phyloP scores from a whole-genome alignment of 192 early-diverging fungal genomes.

The Dissophora ornata region DNA sequence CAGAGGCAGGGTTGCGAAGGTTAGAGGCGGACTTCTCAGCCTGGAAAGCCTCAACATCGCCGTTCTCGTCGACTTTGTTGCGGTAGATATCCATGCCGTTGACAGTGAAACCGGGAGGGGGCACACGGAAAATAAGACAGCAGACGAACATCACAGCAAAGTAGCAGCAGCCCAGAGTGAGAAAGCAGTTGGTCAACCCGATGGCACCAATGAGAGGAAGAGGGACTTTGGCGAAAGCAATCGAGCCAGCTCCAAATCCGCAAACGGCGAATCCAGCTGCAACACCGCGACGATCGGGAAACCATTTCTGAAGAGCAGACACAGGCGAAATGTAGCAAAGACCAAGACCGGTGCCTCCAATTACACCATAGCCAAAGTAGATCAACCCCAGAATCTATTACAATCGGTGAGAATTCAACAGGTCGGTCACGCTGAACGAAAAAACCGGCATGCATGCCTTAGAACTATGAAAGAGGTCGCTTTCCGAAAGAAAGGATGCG shows the following conservation, averaged over 20 bases:
- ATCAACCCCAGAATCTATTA: constrained; percentile 64
- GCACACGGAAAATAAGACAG: constrained; percentile 68
- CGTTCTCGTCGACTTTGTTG: constrained; percentile 43
- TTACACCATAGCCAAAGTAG: constrained; percentile 78
- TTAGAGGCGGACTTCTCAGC: constrained; percentile 45
- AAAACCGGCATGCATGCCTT: no score
- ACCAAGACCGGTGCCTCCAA: constrained; percentile 77
- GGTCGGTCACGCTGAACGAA: no score
- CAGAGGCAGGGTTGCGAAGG: constrained; percentile 54
- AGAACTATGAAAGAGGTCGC: no score
- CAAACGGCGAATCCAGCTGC: constrained; percentile 82
- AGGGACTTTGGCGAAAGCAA: constrained; percentile 75
- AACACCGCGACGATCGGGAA: constrained; percentile 78
- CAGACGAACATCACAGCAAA: constrained; percentile 72
- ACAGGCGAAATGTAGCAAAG: constrained; percentile 82
- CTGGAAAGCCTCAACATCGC: constrained; percentile 61
- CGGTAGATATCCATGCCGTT: constrained; percentile 66
- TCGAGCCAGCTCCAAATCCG: constrained; percentile 80
- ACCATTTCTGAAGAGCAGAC: constrained; percentile 83
- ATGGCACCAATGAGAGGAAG: constrained; percentile 60
- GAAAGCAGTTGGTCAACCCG: constrained; percentile 72
- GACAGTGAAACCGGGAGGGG: constrained; percentile 66
- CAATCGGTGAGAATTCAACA: no score
- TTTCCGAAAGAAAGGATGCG: neutral
- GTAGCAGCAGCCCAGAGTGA: constrained; percentile 71